phyloP scores from a whole-genome alignment of 192 early-diverging fungal species.

The Rhizoclosmatium sp. region DNA sequence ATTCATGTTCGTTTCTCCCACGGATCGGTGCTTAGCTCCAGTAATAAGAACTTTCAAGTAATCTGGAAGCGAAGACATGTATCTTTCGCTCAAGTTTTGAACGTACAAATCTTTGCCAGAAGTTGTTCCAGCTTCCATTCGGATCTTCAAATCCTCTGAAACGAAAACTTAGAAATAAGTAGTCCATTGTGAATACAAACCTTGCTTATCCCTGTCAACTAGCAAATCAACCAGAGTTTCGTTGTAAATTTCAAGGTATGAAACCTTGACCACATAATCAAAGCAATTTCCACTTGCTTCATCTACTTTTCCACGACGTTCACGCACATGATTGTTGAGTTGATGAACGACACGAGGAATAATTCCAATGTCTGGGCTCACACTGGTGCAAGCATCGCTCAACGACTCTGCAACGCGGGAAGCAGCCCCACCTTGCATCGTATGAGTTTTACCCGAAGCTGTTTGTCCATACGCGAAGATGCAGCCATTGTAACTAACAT shows the following conservation, averaged over 20 bases:
- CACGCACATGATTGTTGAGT: constrained; percentile 34
- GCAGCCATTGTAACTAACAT: constrained; percentile 47
- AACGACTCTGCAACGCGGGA: constrained; percentile 28
- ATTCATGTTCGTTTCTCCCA: constrained; percentile 61
- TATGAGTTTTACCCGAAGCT: constrained; percentile 56
- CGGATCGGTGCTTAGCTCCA: constrained; percentile 43
- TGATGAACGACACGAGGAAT: constrained; percentile 42
- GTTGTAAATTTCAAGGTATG: constrained; percentile 60
- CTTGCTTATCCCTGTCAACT: constrained; percentile 41
- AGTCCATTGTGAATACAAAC: constrained; percentile 12
- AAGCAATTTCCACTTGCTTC: constrained; percentile 41
- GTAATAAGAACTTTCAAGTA: constrained; percentile 44
- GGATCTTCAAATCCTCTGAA: constrained; percentile 49
- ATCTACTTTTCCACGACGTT: constrained; percentile 22
- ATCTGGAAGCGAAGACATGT: constrained; percentile 36
- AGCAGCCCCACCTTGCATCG: constrained; percentile 47
- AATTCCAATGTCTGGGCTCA: constrained; percentile 36
- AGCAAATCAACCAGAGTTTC: constrained; percentile 52
- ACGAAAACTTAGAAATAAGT: not conserved
- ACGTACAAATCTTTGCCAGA: constrained; percentile 54
- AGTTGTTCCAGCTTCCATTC: constrained; percentile 50
- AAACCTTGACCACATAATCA: constrained; percentile 51
- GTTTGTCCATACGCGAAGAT: constrained; percentile 61
- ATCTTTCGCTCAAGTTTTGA: constrained; percentile 51
- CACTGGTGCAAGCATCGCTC: constrained; percentile 32